phyloP scores from a whole-genome alignment of 2,329 filamentous ascomycete genomes.

The Colletotrichum sp. region DNA sequence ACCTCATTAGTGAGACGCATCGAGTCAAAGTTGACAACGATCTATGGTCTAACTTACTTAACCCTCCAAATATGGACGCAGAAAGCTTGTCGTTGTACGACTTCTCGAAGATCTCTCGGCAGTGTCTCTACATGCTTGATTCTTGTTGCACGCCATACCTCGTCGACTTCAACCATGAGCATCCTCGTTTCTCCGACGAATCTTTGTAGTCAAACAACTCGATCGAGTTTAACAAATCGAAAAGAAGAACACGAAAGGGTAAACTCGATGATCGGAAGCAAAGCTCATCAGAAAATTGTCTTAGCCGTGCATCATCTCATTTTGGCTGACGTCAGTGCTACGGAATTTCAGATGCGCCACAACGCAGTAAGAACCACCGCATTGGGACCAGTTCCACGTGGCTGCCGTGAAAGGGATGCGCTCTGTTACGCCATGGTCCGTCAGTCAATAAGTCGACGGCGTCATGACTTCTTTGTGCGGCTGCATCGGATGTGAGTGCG shows the following conservation, averaged over 20 bases:
- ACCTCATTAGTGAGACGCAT: neutral
- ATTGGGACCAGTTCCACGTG: neutral
- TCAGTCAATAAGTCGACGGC: neutral
- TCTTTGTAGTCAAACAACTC: neutral
- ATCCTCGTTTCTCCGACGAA: neutral
- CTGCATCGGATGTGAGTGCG: neutral
- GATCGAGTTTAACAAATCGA: neutral
- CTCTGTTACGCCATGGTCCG: neutral
- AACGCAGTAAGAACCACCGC: neutral
- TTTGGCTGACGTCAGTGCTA: constrained; percentile 3
- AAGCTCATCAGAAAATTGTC: neutral
- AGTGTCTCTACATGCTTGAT: neutral
- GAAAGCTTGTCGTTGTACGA: neutral
- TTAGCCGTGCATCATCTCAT: neutral
- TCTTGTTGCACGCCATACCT: neutral
- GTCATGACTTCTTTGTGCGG: neutral
- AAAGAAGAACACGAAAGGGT: neutral
- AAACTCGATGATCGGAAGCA: neutral
- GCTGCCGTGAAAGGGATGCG: neutral
- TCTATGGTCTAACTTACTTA: neutral
- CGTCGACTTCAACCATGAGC: neutral
- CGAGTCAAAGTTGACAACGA: neutral
- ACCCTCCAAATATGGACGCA: accelerated
- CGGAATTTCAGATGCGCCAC: neutral
- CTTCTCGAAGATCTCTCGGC: neutral